Percentiles rank a stretch among this genome's conserved stretches.
phyloP scores from a whole-genome alignment of 2,329 filamentous ascomycete species.

The Neofusicoccum sp. region DNA sequence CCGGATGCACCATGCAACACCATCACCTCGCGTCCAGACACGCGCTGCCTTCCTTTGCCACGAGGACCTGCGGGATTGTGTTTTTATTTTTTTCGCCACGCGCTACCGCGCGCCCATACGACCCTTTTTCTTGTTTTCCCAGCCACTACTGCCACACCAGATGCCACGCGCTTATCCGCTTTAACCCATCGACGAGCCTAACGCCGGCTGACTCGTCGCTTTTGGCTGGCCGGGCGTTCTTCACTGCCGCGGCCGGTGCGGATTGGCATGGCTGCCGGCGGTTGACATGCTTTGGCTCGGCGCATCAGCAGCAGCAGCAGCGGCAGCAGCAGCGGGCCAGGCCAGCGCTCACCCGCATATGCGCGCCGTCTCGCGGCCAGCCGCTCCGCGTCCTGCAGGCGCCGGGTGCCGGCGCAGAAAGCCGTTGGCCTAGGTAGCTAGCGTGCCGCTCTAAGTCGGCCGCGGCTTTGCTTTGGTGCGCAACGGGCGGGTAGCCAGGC shows the following conservation, averaged over 20 bases:
- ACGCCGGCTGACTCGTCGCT: slow-evolving; percentile 9
- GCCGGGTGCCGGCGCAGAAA: slow-evolving; percentile 1
- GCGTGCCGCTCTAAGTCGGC: no score
- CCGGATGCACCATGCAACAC: slow-evolving; percentile 11
- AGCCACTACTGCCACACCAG: background rate
- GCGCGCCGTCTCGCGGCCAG: background rate
- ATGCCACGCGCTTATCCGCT: background rate
- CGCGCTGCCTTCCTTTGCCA: background rate
- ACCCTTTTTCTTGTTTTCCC: background rate
- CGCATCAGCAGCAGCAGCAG: background rate
- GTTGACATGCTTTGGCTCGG: slow-evolving; percentile 3
- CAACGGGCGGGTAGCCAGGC: background rate
- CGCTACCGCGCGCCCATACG: background rate
- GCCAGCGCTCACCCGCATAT: slow-evolving; percentile 10
- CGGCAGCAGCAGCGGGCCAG: background rate
- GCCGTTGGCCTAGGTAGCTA: background rate
- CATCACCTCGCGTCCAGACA: slow-evolving; percentile 9
- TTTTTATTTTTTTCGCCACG: background rate
- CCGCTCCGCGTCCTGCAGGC: background rate
- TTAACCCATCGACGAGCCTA: background rate
- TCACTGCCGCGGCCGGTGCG: background rate
- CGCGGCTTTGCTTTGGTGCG: no score
- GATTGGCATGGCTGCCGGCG: background rate
- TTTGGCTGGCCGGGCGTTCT: background rate
- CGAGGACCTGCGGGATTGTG: background rate